phyloP scores from a whole-genome alignment of 345 rosid genomes.

The Trapa incisa region DNA sequence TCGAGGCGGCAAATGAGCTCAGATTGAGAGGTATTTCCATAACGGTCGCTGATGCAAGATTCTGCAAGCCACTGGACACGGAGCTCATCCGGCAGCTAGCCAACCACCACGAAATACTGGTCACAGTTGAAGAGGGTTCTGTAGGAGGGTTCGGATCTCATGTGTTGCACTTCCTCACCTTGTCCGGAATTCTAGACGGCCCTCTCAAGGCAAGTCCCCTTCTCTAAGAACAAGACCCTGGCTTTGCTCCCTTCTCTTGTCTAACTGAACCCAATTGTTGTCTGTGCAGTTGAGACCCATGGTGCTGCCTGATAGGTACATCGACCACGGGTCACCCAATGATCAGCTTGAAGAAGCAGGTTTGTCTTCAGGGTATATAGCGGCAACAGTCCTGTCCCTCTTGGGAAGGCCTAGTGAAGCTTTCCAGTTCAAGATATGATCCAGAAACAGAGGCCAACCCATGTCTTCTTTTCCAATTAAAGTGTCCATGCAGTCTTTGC shows the following conservation, averaged over 20 bases:
- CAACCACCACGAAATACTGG: slow-evolving; percentile 54
- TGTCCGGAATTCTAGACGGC: slow-evolving; percentile 65
- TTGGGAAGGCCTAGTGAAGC: slow-evolving; percentile 55
- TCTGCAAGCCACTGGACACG: slow-evolving; percentile 82
- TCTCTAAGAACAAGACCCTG: neutral
- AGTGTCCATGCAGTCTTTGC: neutral
- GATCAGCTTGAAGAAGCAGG: slow-evolving; percentile 59
- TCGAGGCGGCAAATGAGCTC: slow-evolving; percentile 44
- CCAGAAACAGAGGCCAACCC: neutral
- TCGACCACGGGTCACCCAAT: slow-evolving; percentile 47
- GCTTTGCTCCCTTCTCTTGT: neutral
- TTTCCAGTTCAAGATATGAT: slow-evolving; percentile 24
- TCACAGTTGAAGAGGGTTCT: slow-evolving; percentile 79
- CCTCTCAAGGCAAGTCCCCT: slow-evolving; percentile 44
- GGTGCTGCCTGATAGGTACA: slow-evolving; percentile 68
- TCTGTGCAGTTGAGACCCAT: slow-evolving; percentile 46
- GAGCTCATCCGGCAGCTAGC: slow-evolving; percentile 55
- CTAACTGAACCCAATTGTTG: neutral
- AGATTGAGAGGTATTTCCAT: slow-evolving; percentile 24
- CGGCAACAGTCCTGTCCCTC: slow-evolving; percentile 49
- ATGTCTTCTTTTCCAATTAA: neutral
- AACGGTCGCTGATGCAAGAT: slow-evolving; percentile 82
- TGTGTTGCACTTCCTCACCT: slow-evolving; percentile 60
- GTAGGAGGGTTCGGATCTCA: slow-evolving; percentile 88
- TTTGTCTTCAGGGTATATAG: slow-evolving; percentile 44